phyloP scores from a whole-genome alignment of 306 rosid species.

The Vachellia pachyceras region DNA sequence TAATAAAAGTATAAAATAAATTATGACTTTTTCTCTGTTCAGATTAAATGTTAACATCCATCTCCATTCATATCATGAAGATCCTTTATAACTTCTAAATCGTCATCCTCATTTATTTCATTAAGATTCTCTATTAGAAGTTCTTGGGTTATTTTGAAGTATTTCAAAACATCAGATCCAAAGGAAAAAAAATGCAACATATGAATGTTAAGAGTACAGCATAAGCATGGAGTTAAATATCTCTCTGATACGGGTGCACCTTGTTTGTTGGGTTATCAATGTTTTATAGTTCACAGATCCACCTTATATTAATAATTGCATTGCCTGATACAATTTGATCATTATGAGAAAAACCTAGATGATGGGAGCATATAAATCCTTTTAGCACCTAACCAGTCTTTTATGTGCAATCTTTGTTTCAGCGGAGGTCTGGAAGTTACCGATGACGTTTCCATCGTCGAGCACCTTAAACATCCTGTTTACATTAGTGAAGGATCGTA shows the following conservation, averaged over 20 bases:
- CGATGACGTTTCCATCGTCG: conserved; percentile 92
- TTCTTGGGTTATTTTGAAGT: not conserved
- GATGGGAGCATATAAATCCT: conserved; percentile 11
- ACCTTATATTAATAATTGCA: not conserved
- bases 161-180: not conserved
- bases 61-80: not conserved
- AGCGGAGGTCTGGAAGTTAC: conserved; percentile 95
- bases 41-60: not conserved
- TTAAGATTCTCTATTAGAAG: not conserved
- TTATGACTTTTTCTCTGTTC: not conserved
- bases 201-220: not conserved
- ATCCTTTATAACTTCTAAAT: not conserved
- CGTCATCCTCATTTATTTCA: not conserved
- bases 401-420: conserved; percentile 37
- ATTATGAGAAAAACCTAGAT: not conserved
- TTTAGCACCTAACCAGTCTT: conserved; percentile 33
- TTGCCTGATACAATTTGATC: not conserved
- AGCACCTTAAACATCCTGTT: conserved; percentile 86
- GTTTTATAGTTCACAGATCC: not conserved
- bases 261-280: not conserved
- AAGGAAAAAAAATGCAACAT: not conserved
- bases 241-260: not conserved
- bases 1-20: not conserved
- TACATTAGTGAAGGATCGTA: conserved; percentile 89
- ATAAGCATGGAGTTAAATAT: not conserved